Percentiles rank a stretch among this genome's conserved stretches.
Conservation (phyloP, 2,329 filamentous ascomycete species). For the Talaromyces pinophilus region DNA sequence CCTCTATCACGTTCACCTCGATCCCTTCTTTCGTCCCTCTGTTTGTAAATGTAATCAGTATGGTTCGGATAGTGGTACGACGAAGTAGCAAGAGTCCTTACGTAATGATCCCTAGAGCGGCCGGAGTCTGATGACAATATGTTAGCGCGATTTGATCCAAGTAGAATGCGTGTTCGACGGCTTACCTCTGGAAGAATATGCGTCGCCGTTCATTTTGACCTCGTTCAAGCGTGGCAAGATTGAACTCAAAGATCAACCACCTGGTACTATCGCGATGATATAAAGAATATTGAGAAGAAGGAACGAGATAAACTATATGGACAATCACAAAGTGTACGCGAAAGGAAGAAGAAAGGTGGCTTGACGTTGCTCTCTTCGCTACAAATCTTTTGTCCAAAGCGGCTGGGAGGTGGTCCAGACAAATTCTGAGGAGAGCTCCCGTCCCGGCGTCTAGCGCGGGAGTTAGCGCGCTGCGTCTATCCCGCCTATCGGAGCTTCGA, state of each 20-base stretch:
- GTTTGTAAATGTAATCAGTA: constrained; percentile 25
- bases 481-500: constrained; percentile 18
- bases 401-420: constrained; percentile 15
- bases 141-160: constrained; percentile 39
- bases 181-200: constrained; percentile 74
- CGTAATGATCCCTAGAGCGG: constrained; percentile 57
- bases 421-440: constrained; percentile 19
- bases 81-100: constrained; percentile 38
- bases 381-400: constrained; percentile 21
- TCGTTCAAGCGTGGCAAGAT: constrained; percentile 19
- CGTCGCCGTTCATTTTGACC: constrained; percentile 78
- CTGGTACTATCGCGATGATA: background rate
- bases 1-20: constrained; percentile 48
- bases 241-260: background rate
- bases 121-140: constrained; percentile 48
- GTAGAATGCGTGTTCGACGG: constrained; percentile 27
- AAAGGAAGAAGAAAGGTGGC: constrained; percentile 8
- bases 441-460: constrained; percentile 17
- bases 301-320: background rate
- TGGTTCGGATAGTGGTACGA: background rate
- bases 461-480: constrained; percentile 18
- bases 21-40: constrained; percentile 53
- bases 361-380: constrained; percentile 12
- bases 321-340: background rate
- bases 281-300: background rate